Evolutionary conservation across 495 filamentous ascomycete species (phyloP).

Genomic region (Recurvomyces mirabilis): DNA sequence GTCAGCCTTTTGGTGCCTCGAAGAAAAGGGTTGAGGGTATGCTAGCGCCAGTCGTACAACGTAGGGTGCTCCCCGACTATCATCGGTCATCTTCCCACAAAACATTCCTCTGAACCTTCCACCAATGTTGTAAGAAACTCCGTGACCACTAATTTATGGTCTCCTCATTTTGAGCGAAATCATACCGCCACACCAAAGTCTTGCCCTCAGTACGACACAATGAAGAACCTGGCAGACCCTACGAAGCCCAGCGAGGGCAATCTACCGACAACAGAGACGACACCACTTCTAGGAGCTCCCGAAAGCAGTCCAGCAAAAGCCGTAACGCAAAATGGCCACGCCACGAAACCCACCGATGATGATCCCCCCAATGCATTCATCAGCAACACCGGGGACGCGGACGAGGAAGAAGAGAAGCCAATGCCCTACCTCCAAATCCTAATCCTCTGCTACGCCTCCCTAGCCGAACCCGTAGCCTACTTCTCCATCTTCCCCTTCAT

Average conservation of each 20-base stretch:
- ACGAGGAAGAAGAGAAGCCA: constrained; percentile 32
- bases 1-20: too few species aligned
- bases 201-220: too few species aligned
- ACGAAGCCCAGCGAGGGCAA: too few species aligned
- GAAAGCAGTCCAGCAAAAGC: neutral
- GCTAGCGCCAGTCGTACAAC: too few species aligned
- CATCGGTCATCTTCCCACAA: too few species aligned
- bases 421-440: constrained; percentile 50
- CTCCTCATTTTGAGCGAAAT: too few species aligned
- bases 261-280: constrained; percentile 11
- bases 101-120: too few species aligned
- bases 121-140: too few species aligned
- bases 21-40: too few species aligned
- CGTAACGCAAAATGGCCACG: neutral
- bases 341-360: neutral
- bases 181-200: too few species aligned
- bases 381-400: constrained; percentile 6
- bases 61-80: too few species aligned
- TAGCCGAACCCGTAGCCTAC: constrained; percentile 64
- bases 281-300: constrained; percentile 12
- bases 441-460: constrained; percentile 53
- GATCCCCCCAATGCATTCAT: neutral
- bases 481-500: constrained; percentile 69
- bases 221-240: constrained; percentile 5
- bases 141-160: too few species aligned